phyloP scores from a whole-genome alignment of 2,329 filamentous ascomycete species.

The Diaporthe sp. region DNA sequence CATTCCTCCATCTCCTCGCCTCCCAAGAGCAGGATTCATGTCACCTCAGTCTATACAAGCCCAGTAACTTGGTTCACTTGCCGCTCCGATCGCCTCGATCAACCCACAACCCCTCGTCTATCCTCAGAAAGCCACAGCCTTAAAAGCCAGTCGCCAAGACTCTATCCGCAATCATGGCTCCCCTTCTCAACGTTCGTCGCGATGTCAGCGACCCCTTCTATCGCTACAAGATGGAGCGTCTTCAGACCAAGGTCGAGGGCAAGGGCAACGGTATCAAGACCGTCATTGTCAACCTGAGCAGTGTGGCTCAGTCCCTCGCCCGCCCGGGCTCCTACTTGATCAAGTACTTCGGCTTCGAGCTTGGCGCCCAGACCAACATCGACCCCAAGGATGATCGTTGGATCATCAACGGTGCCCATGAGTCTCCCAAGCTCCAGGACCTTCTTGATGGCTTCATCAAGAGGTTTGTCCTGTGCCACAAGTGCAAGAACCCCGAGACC shows the following conservation, averaged over 20 bases:
- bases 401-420: constrained; percentile 99
- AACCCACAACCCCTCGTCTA: constrained; percentile 28
- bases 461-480: constrained; percentile 99
- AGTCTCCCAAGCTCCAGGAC: constrained; percentile 95
- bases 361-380: constrained; percentile 98
- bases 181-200: constrained; percentile 94
- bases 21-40: constrained; percentile 52
- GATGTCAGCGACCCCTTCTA: constrained; percentile 99
- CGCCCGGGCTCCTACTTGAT: constrained; percentile 95
- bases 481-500: constrained; percentile 99
- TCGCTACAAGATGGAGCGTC: constrained; percentile 99
- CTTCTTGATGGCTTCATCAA: constrained; percentile 98
- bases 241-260: constrained; percentile 99
- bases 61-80: constrained; percentile 40
- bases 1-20: constrained; percentile 45
- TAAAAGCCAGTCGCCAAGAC: constrained; percentile 30
- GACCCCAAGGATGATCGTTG: constrained; percentile 98
- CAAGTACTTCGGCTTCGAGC: constrained; percentile 99
- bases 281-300: constrained; percentile 96
- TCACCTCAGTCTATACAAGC: constrained; percentile 49
- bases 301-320: constrained; percentile 90
- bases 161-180: constrained; percentile 81
- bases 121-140: constrained; percentile 28
- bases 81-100: constrained; percentile 44
- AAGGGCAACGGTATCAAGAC: constrained; percentile 99